Evolutionary conservation across 495 filamentous ascomycete species (phyloP).

Genomic region (Penicillium antarcticum): DNA sequence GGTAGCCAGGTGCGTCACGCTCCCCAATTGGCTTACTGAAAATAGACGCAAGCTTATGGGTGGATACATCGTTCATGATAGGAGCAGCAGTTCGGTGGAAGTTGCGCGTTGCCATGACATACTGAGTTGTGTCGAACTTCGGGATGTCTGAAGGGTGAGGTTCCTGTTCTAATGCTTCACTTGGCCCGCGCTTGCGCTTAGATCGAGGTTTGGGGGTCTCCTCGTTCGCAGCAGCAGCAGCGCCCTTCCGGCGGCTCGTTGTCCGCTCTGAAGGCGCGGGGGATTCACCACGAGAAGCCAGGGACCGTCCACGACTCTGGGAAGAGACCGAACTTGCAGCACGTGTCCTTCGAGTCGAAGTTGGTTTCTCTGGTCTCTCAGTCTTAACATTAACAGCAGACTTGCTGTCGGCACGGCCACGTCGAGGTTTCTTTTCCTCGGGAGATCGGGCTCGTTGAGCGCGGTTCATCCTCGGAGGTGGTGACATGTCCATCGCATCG

Average conservation of each 20-base stretch:
- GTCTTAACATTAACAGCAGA: slow-evolving; percentile 27
- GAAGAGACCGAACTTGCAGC: slow-evolving; percentile 55
- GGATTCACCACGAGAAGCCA: slow-evolving; percentile 51
- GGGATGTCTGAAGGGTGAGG: slow-evolving; percentile 25
- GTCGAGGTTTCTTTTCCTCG: slow-evolving; percentile 21
- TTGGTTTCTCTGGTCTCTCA: slow-evolving; percentile 35
- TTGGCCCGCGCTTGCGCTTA: slow-evolving; percentile 40
- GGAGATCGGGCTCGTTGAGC: slow-evolving; percentile 22
- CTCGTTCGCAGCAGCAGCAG: slow-evolving; percentile 25
- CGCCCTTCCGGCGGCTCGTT: slow-evolving; percentile 48
- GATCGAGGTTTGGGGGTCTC: slow-evolving; percentile 27
- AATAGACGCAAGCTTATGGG: slow-evolving; percentile 83
- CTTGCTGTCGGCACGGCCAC: slow-evolving; percentile 22
- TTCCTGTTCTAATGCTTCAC: slow-evolving; percentile 35
- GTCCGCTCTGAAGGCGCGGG: slow-evolving; percentile 42
- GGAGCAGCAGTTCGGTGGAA: slow-evolving; percentile 75
- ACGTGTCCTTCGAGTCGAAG: slow-evolving; percentile 31
- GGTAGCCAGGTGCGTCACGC: slow-evolving; percentile 82
- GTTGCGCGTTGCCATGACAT: slow-evolving; percentile 68
- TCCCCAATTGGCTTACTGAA: slow-evolving; percentile 83
- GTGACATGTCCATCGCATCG: slow-evolving; percentile 32
- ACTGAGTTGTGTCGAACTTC: slow-evolving; percentile 45
- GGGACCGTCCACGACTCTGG: slow-evolving; percentile 56
- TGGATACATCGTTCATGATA: slow-evolving; percentile 79
- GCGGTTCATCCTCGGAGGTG: slow-evolving; percentile 22